Percentiles rank a stretch among this genome's conserved stretches.
Evolutionary conservation across 768 basidiomycete species (phyloP).

Genomic region (Kwoniella sp.): DNA sequence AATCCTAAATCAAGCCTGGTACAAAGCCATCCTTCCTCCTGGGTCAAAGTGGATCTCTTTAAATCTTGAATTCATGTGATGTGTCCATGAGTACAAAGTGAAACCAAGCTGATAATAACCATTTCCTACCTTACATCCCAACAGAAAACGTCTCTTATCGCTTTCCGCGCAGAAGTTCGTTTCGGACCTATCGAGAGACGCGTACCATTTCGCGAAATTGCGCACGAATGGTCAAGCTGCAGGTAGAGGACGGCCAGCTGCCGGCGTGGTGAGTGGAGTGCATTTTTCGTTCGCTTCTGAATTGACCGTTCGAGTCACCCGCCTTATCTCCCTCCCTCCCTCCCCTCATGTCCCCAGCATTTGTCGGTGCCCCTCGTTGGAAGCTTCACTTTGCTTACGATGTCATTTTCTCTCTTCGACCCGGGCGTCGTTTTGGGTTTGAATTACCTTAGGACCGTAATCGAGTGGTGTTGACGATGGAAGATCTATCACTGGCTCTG

Average conservation of each 20-base stretch:
- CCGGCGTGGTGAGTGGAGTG: constrained; percentile 63
- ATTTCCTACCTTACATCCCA: background rate
- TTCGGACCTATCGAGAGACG: constrained; percentile 92
- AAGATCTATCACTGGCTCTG: constrained; percentile 88
- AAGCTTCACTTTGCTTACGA: no score
- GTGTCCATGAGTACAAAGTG: background rate
- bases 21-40: no score
- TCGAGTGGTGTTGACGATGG: constrained; percentile 93
- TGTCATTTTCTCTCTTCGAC: no score
- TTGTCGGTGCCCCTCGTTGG: no score
- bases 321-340: no score
- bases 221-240: constrained; percentile 68
- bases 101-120: background rate
- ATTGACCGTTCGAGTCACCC: no score
- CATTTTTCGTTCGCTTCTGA: no score
- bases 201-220: constrained; percentile 96
- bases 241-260: constrained; percentile 38
- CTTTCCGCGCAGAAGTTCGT: constrained; percentile 97
- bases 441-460: constrained; percentile 61
- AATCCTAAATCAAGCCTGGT: no score
- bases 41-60: no score
- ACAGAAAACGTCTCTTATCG: constrained; percentile 87
- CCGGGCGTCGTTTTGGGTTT: no score
- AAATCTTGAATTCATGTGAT: no score
- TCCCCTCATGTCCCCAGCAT: no score